Conservation (phyloP, 2,329 filamentous ascomycete genomes). For the Stachybotrys echinatus region DNA sequence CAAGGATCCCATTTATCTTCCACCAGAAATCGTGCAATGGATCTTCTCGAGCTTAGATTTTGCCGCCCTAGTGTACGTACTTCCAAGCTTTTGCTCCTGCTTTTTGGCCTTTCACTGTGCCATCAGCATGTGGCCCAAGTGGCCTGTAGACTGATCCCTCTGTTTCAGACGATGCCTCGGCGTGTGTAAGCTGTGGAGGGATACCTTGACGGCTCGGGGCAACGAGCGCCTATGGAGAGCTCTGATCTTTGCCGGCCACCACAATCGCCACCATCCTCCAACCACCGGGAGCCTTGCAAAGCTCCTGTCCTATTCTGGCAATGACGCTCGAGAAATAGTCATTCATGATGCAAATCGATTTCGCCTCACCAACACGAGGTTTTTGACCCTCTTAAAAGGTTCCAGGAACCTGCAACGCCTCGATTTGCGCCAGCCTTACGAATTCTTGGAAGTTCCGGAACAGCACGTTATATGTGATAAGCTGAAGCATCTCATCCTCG, state of each 20-base stretch:
- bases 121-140: not conserved
- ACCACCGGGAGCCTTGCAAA: slow-evolving; percentile 17
- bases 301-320: slow-evolving; percentile 23
- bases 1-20: slow-evolving; percentile 29
- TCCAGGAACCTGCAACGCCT: slow-evolving; percentile 20
- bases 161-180: slow-evolving; percentile 19
- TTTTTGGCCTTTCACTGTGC: not conserved
- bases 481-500: slow-evolving; percentile 14
- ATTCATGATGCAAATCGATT: slow-evolving; percentile 19
- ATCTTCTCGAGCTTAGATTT: slow-evolving; percentile 30
- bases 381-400: slow-evolving; percentile 18
- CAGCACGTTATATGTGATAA: slow-evolving; percentile 2
- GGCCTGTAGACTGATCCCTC: not conserved
- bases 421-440: slow-evolving; percentile 12
- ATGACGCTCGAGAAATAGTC: slow-evolving; percentile 21
- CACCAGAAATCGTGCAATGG: slow-evolving; percentile 27
- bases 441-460: slow-evolving; percentile 5
- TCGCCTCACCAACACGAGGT: slow-evolving; percentile 21
- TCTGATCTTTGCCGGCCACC: slow-evolving; percentile 19
- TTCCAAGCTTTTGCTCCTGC: not conserved
- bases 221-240: slow-evolving; percentile 24
- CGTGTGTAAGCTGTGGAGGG: slow-evolving; percentile 26
- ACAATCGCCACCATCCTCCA: slow-evolving; percentile 13
- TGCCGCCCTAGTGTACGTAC: slow-evolving; percentile 20
- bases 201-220: slow-evolving; percentile 19